A percentile compares a stretch with the other conserved stretches of the same genome.
Evolutionary conservation across 805 yeast species (phyloP).

Genomic region (Myxozyma neotropica): DNA sequence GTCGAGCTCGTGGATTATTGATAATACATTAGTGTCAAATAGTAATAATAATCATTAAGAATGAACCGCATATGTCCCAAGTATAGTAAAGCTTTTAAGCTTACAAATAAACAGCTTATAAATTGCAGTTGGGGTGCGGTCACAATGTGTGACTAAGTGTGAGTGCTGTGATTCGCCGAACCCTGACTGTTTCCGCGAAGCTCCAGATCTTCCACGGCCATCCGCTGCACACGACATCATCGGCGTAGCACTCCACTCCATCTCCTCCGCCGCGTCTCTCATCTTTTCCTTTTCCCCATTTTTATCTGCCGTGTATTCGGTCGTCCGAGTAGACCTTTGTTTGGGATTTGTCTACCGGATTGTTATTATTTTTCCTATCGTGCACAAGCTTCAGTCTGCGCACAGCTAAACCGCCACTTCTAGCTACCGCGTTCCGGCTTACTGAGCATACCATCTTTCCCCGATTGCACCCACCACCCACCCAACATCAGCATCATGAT

Average conservation of each 20-base stretch:
- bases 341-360: not conserved
- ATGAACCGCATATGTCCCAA: constrained; percentile 97
- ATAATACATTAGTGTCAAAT: not conserved
- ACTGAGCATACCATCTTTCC: constrained; percentile 1
- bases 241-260: not conserved
- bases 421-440: not conserved
- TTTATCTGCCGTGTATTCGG: not conserved
- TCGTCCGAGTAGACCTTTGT: not conserved
- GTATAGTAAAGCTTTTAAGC: constrained; percentile 69
- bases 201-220: constrained; percentile 20
- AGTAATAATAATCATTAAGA: not conserved
- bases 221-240: constrained; percentile 14
- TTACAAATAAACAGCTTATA: no score
- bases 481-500: constrained; percentile 14
- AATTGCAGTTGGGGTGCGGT: no score
- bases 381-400: not conserved
- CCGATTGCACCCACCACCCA: not conserved
- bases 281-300: not conserved
- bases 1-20: no score
- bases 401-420: not conserved
- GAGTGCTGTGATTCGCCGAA: not conserved
- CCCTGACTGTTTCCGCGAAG: not conserved
- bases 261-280: not conserved
- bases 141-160: no score
- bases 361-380: not conserved